A percentile compares a stretch with the other conserved stretches of the same genome.
phyloP scores from a whole-genome alignment of 2,329 filamentous ascomycete species.

The Fusarium marasasianum region DNA sequence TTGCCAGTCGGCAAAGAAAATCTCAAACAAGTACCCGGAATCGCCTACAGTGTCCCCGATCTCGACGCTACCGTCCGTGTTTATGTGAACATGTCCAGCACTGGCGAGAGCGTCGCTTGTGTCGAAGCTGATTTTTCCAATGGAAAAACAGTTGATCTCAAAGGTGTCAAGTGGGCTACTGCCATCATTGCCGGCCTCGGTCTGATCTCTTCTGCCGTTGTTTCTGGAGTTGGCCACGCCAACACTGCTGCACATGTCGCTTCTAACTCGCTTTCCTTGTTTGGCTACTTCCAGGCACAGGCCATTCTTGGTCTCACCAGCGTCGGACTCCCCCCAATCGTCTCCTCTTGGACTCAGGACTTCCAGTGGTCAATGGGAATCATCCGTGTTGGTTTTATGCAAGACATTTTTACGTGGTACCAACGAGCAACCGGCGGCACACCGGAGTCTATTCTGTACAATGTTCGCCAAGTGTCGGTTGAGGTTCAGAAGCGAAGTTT shows the following conservation, averaged over 20 bases:
- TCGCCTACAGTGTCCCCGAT: conserved; percentile 90
- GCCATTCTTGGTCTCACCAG: conserved; percentile 88
- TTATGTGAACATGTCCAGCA: conserved; percentile 76
- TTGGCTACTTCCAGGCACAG: conserved; percentile 93
- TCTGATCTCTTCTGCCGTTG: conserved; percentile 84
- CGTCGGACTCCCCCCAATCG: conserved; percentile 85
- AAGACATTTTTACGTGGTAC: conserved; percentile 93
- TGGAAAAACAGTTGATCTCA: conserved; percentile 88
- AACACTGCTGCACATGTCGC: conserved; percentile 96
- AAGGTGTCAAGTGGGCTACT: conserved; percentile 88
- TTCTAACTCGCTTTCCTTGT: conserved; percentile 91
- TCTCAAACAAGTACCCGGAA: conserved; percentile 75
- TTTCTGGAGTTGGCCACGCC: conserved; percentile 89
- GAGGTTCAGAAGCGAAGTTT: conserved; percentile 75
- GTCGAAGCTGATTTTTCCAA: conserved; percentile 90
- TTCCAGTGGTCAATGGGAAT: conserved; percentile 99
- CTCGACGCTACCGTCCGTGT: conserved; percentile 87
- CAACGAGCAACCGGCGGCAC: conserved; percentile 91
- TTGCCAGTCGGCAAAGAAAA: conserved; percentile 66
- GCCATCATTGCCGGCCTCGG: conserved; percentile 88
- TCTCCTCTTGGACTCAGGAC: conserved; percentile 93
- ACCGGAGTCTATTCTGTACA: conserved; percentile 80
- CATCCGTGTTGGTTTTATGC: conserved; percentile 86
- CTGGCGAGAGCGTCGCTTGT: conserved; percentile 76
- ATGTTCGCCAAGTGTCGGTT: conserved; percentile 79